Conservation (phyloP, 345 rosid species). For the Corchorus capsularis region DNA sequence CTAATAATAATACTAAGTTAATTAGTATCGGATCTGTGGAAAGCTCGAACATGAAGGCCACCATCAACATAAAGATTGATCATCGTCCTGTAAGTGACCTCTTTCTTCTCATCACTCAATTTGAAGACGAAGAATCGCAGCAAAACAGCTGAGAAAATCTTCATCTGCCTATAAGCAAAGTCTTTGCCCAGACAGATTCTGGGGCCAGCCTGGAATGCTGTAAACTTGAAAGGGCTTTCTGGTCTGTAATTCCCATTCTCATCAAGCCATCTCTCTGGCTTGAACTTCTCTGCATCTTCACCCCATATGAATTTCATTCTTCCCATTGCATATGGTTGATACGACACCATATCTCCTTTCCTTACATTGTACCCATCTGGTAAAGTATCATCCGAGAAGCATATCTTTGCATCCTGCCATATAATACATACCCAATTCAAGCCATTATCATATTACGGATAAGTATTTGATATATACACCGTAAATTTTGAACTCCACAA, state of each 20-base stretch:
- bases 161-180: slow-evolving; percentile 61
- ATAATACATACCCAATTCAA: no score
- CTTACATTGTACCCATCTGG: slow-evolving; percentile 60
- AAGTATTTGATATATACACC: no score
- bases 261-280: slow-evolving; percentile 60
- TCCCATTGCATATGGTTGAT: slow-evolving; percentile 67
- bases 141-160: slow-evolving; percentile 54
- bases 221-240: slow-evolving; percentile 61
- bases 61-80: slow-evolving; percentile 60
- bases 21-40: no score
- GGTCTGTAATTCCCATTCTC: slow-evolving; percentile 43
- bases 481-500: no score
- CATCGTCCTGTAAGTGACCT: slow-evolving; percentile 58
- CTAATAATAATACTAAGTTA: no score
- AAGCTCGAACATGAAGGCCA: slow-evolving; percentile 42
- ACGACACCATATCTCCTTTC: slow-evolving; percentile 53
- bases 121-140: slow-evolving; percentile 44
- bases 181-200: slow-evolving; percentile 59
- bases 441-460: no score
- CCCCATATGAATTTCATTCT: slow-evolving; percentile 70
- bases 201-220: slow-evolving; percentile 70
- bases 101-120: slow-evolving; percentile 37
- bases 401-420: slow-evolving; percentile 54
- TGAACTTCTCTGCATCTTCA: slow-evolving; percentile 47
- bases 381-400: slow-evolving; percentile 58